phyloP scores from a whole-genome alignment of 768 basidiomycete species.

The Rossbeevera mucosa region DNA sequence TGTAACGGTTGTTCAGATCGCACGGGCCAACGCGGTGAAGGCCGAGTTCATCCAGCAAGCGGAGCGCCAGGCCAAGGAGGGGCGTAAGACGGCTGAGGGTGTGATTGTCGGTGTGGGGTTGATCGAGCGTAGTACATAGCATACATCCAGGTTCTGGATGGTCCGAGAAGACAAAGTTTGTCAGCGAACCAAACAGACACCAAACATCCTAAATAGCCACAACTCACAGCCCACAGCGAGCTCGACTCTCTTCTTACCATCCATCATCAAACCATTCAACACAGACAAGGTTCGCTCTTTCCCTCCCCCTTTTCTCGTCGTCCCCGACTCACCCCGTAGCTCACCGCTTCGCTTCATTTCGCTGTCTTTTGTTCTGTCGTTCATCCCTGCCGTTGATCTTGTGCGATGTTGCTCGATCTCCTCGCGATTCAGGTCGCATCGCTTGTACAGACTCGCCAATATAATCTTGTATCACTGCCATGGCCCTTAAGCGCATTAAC shows the following conservation, averaged over 20 bases:
- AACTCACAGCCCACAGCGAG: conserved; percentile 1
- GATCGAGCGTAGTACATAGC: conserved; percentile 44
- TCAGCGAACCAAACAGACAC: conserved; percentile 37
- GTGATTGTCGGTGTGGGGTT: conserved; percentile 73
- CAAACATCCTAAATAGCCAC: conserved; percentile 37
- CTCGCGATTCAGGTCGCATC: conserved; percentile 13
- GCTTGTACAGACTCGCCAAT: conserved; percentile 13
- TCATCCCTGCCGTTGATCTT: conserved; percentile 29
- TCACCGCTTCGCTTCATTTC: neutral
- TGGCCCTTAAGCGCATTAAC: conserved; percentile 99
- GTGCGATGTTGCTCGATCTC: conserved; percentile 36
- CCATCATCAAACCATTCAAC: conserved; percentile 19
- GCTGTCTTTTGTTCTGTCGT: neutral
- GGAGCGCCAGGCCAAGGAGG: conserved; percentile 60
- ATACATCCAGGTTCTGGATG: conserved; percentile 5
- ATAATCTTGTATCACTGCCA: conserved; percentile 31
- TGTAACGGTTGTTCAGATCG: conserved; percentile 38
- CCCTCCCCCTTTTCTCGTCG: neutral
- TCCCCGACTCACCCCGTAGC: neutral
- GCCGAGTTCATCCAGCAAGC: conserved; percentile 66
- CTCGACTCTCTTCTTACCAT: conserved; percentile 28
- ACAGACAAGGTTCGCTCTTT: conserved; percentile 8
- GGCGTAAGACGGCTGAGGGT: conserved; percentile 68
- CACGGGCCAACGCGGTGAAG: conserved; percentile 66
- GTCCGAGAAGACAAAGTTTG: conserved; percentile 15